These are phyloP conservation scores for Medakamo hakoo DNA, from an alignment of 139 green algal genomes.

Conservation along the genomic window DNA sequence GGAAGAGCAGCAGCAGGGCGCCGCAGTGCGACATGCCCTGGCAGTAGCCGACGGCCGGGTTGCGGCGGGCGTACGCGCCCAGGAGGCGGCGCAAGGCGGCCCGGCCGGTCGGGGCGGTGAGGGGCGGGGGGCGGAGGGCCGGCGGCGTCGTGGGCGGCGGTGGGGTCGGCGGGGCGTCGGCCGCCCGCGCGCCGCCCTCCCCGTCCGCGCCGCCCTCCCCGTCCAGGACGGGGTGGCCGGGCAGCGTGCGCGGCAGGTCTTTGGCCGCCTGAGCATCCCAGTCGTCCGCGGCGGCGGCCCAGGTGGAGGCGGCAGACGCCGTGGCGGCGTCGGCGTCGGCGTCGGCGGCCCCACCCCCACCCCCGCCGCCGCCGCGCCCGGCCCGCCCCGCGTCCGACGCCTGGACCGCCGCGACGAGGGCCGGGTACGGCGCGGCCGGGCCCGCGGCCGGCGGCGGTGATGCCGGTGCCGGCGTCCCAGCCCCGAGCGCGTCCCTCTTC, in stretches of 20 bases:
- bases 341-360: too few species aligned
- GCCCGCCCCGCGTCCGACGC: too few species aligned
- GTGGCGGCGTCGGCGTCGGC: too few species aligned
- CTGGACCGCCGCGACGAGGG: too few species aligned
- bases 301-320: too few species aligned
- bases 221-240: conserved; percentile 50
- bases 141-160: too few species aligned
- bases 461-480: not conserved
- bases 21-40: conserved; percentile 85
- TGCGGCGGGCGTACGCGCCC: conserved; percentile 49
- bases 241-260: conserved; percentile 67
- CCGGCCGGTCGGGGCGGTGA: conserved; percentile 12
- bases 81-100: conserved; percentile 49
- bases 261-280: conserved; percentile 68
- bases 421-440: not conserved
- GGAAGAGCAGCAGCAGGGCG: conserved; percentile 59
- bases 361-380: too few species aligned
- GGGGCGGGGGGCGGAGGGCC: too few species aligned
- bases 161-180: too few species aligned
- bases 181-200: too few species aligned
- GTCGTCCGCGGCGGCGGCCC: conserved; percentile 1
- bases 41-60: conserved; percentile 64
- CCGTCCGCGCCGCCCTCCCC: too few species aligned
- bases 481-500: conserved; percentile 21
- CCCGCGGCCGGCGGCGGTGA: not conserved